Evolutionary conservation across 768 basidiomycete species (phyloP).

Genomic region (Pleurotus djamor): DNA sequence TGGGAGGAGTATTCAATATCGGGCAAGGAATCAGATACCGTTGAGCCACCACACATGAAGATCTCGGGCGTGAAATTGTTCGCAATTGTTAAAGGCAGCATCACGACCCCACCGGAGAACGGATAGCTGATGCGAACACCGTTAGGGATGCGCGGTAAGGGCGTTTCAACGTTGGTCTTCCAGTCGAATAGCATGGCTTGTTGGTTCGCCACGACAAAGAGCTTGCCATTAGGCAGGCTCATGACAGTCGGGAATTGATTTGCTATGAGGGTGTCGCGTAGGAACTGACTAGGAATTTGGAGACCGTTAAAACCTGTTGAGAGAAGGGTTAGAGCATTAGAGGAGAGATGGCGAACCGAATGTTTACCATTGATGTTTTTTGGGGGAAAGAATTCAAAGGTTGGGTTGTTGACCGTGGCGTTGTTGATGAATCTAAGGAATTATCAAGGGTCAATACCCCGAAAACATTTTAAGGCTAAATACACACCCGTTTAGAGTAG

Average conservation of each 20-base stretch:
- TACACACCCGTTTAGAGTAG: background rate
- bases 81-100: conserved; percentile 33
- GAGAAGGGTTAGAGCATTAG: background rate
- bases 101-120: conserved; percentile 31
- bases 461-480: background rate
- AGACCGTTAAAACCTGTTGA: conserved; percentile 17
- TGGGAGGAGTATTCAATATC: conserved; percentile 30
- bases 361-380: conserved; percentile 33
- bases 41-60: conserved; percentile 44
- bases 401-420: conserved; percentile 59
- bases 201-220: conserved; percentile 39
- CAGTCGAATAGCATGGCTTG: conserved; percentile 39
- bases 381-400: conserved; percentile 39
- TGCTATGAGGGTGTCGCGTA: conserved; percentile 11
- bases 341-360: conserved; percentile 10
- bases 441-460: background rate
- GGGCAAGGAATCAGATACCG: conserved; percentile 25
- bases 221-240: conserved; percentile 37
- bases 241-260: conserved; percentile 21
- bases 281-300: conserved; percentile 13
- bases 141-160: conserved; percentile 40
- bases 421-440: conserved; percentile 59
- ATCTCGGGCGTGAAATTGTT: conserved; percentile 40
- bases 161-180: conserved; percentile 33
- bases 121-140: conserved; percentile 39